Evolutionary conservation across 345 rosid species (phyloP).

Genomic region (Rhizophora mangle): DNA sequence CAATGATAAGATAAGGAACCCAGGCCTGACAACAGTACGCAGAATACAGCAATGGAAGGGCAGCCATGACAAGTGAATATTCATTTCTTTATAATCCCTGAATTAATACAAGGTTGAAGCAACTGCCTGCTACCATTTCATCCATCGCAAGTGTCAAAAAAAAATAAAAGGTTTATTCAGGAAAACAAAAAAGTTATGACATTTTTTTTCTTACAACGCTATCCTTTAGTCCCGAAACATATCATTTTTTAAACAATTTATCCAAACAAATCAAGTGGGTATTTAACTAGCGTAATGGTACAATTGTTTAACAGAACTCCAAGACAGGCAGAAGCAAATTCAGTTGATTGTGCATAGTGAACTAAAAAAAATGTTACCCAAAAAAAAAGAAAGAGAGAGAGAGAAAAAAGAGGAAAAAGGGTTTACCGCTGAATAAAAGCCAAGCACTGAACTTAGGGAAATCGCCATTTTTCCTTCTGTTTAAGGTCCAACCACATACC

Average conservation of each 20-base stretch:
- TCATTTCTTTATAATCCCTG: too few species aligned
- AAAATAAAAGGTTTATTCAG: not conserved
- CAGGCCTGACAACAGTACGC: too few species aligned
- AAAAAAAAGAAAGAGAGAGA: not conserved
- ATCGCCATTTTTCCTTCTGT: conserved; percentile 27
- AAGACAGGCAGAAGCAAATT: too few species aligned
- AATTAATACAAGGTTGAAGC: not conserved
- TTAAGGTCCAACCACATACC: conserved; percentile 23
- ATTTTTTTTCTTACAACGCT: too few species aligned
- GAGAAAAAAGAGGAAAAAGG: not conserved
- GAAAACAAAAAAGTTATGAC: too few species aligned
- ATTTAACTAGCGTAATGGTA: too few species aligned
- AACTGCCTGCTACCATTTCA: not conserved
- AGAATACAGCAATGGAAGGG: not conserved
- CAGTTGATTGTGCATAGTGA: not conserved
- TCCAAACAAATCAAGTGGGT: too few species aligned
- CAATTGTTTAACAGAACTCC: too few species aligned
- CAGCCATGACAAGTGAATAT: not conserved
- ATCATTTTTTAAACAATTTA: too few species aligned
- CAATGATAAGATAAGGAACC: too few species aligned
- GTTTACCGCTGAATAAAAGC: conserved; percentile 33
- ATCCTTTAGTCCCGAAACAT: too few species aligned
- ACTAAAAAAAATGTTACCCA: not conserved
- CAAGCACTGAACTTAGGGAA: conserved; percentile 36
- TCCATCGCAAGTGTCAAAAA: not conserved